Conservation (phyloP, 345 rosid species). For the Ceriops decandra region DNA sequence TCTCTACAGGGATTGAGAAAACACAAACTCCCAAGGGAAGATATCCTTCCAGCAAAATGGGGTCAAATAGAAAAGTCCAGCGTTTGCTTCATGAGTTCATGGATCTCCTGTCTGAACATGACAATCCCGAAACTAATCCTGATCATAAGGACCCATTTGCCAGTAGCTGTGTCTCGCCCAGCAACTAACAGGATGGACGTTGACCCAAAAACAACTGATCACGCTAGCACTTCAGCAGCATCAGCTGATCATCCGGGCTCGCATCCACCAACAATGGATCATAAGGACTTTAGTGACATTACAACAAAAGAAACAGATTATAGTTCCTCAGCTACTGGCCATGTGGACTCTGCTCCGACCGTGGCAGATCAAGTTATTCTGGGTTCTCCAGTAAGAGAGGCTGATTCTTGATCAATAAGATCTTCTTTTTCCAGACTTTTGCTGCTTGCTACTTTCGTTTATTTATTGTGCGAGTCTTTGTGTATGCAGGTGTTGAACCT, state of each 20-base stretch:
- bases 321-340: background rate
- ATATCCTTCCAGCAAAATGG: constrained; percentile 89
- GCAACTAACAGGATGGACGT: constrained; percentile 24
- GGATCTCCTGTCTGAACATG: constrained; percentile 89
- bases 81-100: constrained; percentile 85
- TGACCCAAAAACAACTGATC: constrained; percentile 18
- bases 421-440: background rate
- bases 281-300: constrained; percentile 4
- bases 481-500: too few relatives aligned
- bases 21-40: constrained; percentile 76
- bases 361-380: constrained; percentile 20
- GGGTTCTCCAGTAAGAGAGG: constrained; percentile 23
- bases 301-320: constrained; percentile 1
- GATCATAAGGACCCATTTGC: constrained; percentile 23
- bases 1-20: constrained; percentile 78
- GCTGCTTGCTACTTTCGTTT: too few relatives aligned
- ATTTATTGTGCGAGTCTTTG: too few relatives aligned
- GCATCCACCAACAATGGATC: constrained; percentile 2
- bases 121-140: constrained; percentile 32
- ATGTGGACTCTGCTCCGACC: constrained; percentile 7
- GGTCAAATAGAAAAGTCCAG: constrained; percentile 93
- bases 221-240: constrained; percentile 13
- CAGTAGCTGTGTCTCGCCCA: constrained; percentile 16
- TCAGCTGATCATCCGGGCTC: constrained; percentile 11
- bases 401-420: constrained; percentile 24